Base-by-base conservation (phyloP, 2,329 filamentous ascomycete species). In the Phialocephala sp. region DNA sequence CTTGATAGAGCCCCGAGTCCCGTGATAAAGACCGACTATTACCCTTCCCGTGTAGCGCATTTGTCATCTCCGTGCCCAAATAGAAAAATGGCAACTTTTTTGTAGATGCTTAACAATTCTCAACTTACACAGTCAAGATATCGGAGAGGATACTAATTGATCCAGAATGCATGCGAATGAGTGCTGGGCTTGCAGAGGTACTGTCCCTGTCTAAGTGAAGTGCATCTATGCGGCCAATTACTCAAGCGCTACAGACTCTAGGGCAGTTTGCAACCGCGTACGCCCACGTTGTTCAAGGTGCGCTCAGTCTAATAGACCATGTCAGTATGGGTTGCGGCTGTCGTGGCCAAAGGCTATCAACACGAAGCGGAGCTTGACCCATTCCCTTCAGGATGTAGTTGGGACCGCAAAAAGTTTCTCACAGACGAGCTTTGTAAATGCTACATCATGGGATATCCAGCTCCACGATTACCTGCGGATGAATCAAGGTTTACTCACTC, bases 141-240 rank as follows among this genome's bases (percentile, higher is more conserved):
- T 62, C 50, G 15, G 52, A 55, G 47, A 43, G 52, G 36, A 41
- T 50, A 57, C 15, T n/a, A 57, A 45, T 60, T 66, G 27, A 52
- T 55, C 50, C 62, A 68, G 8, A n/a, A 71, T 71, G 69, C 65
- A 69, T 66, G 24, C 47, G 47, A 67, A 68, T 62, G 35, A 66
- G 63, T 71, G 69, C 68, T 71, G 69, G 69, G 61, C 68, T 69
- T 71, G 67, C 63, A 71, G 35, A 71, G 69, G 69, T 71, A 71
- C 36, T 50, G 57, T 65, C 54, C 68, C 64, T 54, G 63, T 68
- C 50, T 41, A 62, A 57, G 57, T 64, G 50, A 27, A 65, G 24
- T 60, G 32, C 43, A 60, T 43, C 56, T 54, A 60, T 37, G 24
- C 14, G 62, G 52, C 60, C 41, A 63, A 56, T 68, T 67, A 66